A percentile compares a stretch with the other conserved stretches of the same genome.
phyloP scores from a whole-genome alignment of 2,329 filamentous ascomycete genomes.

The Graphiopsis chlorocephala region DNA sequence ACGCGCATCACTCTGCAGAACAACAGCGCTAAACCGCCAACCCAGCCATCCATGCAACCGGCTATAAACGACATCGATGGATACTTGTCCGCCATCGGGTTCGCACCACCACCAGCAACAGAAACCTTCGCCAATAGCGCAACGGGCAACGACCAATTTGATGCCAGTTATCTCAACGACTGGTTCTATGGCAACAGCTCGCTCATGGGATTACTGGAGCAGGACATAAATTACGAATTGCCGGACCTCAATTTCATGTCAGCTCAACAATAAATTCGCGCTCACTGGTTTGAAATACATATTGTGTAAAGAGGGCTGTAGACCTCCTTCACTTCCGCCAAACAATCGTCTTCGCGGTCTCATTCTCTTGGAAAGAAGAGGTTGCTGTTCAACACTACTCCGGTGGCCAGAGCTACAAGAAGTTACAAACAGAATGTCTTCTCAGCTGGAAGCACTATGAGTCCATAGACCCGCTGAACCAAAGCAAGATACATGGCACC shows the following conservation, averaged over 20 bases:
- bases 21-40: background rate
- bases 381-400: background rate
- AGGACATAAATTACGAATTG: slow-evolving; percentile 13
- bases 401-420: background rate
- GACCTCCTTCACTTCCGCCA: background rate
- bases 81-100: slow-evolving; percentile 19
- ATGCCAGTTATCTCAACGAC: slow-evolving; percentile 18
- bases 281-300: background rate
- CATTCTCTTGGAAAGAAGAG: background rate
- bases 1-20: background rate
- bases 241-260: slow-evolving; percentile 6
- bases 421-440: background rate
- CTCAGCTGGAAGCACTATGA: background rate
- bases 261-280: background rate
- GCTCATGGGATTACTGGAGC: slow-evolving; percentile 19
- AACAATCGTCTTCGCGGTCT: background rate
- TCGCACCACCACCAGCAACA: slow-evolving; percentile 16
- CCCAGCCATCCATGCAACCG: slow-evolving; percentile 12
- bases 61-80: slow-evolving; percentile 21
- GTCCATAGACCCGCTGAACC: background rate
- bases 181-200: slow-evolving; percentile 21
- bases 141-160: background rate
- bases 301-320: background rate
- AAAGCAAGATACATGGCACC: background rate
- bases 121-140: background rate